These are phyloP conservation scores for Cyclotella cryptica DNA, from an alignment of 108 stramenopile genomes.

Conservation along the genomic window DNA sequence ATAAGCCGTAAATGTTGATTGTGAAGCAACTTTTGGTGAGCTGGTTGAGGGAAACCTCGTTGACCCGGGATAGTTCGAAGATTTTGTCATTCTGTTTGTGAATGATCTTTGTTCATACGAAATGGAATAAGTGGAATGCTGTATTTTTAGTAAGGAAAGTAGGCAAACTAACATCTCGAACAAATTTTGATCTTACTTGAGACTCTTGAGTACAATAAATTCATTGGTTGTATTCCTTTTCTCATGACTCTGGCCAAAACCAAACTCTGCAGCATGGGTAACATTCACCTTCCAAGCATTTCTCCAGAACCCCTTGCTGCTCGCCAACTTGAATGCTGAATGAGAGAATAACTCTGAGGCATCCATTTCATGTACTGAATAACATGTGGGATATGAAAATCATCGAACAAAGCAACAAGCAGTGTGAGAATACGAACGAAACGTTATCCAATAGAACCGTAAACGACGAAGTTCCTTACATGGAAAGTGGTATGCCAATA, in stretches of 20 bases:
- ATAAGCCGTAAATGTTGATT: conserved; percentile 77
- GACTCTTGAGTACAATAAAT: conserved; percentile 47
- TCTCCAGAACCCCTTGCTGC: conserved; percentile 60
- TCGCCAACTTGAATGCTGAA: conserved; percentile 40
- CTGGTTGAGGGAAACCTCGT: conserved; percentile 85
- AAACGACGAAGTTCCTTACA: conserved; percentile 2
- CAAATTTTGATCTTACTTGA: conserved; percentile 43
- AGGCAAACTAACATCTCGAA: neutral
- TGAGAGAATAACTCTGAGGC: conserved; percentile 13
- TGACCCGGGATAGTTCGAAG: conserved; percentile 81
- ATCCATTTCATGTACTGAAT: conserved; percentile 54
- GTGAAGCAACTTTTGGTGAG: conserved; percentile 71
- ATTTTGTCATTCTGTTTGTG: conserved; percentile 65
- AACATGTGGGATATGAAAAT: conserved; percentile 42
- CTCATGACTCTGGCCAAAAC: neutral
- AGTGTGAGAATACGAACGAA: neutral
- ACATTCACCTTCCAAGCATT: conserved; percentile 58
- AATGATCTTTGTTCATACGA: conserved; percentile 12
- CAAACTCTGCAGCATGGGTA: conserved; percentile 12
- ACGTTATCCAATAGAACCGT: neutral
- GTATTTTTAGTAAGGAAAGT: neutral
- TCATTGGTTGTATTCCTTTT: conserved; percentile 6
- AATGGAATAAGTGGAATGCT: too few species aligned
- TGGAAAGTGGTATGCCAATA: conserved; percentile 63
- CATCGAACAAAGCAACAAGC: neutral